Evolutionary conservation across 2,329 filamentous ascomycete genomes (phyloP).

Genomic region (Apiospora arundinis): DNA sequence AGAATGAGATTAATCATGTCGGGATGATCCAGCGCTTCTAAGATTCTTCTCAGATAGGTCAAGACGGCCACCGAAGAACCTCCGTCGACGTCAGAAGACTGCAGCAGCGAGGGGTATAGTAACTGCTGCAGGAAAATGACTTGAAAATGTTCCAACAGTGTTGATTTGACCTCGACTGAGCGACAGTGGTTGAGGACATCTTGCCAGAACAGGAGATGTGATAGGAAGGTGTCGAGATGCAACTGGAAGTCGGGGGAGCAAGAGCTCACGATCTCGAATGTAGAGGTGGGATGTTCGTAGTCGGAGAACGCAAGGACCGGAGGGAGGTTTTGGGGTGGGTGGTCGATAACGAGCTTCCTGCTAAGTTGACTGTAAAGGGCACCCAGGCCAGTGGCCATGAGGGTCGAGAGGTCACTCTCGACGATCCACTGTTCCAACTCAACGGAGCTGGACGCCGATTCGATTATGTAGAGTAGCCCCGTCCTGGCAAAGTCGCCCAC

Average conservation of each 20-base stretch:
- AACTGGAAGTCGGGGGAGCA: constrained; percentile 77
- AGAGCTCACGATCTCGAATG: constrained; percentile 75
- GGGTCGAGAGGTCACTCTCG: constrained; percentile 91
- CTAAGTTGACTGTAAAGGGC: constrained; percentile 72
- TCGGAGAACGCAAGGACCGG: constrained; percentile 89
- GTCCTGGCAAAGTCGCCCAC: constrained; percentile 96
- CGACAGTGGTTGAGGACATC: constrained; percentile 96
- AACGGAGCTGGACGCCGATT: constrained; percentile 83
- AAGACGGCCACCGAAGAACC: constrained; percentile 95
- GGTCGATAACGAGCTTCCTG: constrained; percentile 81
- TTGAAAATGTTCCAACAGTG: constrained; percentile 94
- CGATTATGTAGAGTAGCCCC: constrained; percentile 92
- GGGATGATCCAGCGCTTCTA: constrained; percentile 90
- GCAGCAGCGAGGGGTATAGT: constrained; percentile 92
- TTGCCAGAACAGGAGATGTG: constrained; percentile 96
- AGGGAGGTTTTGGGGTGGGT: constrained; percentile 76
- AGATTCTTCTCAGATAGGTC: constrained; percentile 88
- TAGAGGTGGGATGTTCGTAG: constrained; percentile 75
- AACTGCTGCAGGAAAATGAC: constrained; percentile 95
- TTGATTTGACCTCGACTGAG: constrained; percentile 90
- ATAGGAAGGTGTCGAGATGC: constrained; percentile 93
- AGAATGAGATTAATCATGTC: constrained; percentile 95
- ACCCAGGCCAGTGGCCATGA: constrained; percentile 96
- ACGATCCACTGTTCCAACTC: constrained; percentile 94
- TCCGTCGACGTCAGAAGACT: constrained; percentile 96